Base-by-base conservation (phyloP, 768 basidiomycete genomes). In the Trametes coccinea region DNA sequence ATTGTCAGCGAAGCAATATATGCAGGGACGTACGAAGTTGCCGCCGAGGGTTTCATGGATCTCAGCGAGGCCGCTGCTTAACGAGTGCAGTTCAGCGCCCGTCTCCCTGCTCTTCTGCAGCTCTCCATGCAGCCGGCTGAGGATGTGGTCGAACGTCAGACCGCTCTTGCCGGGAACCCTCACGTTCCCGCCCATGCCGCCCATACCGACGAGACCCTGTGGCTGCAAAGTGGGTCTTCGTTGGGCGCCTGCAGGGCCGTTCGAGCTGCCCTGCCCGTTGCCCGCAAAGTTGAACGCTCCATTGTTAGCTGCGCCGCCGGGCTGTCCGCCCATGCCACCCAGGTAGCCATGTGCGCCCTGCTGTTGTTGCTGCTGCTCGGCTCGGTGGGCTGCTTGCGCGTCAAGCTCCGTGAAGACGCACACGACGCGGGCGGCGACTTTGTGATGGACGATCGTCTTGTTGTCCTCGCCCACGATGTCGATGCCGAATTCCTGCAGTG, bases 401-500 rank as follows among this genome's bases (percentile, higher is more conserved):
- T 99, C 97, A 61, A 93, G 91, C 44, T 93, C 88, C 0, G 81
- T 84, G 66, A 96, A 88, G 4, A 98, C 85, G 68, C 95, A 95
- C 55, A 92, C 83, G 39, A 95, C 94, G 31, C 93, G 90, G 4
- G 96, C 95, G 9, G 97, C 94, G 55, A 98, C 97, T 75, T 99
- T 98, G 78, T 98, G 95, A 76, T 99, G 97, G 51, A 98, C 88
- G 59, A 98, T 95, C 2, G 93, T 95, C 76, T 92, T 92, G 81
- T 95, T 97, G 79, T 99, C 97, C 70, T 99, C 97, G 64, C 93
- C 92, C 56, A 97, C 92, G 64, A 99, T 99, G 77, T 98, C 97
- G 70, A 98, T 99, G 59, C 97, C 97, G 73, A 97, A 98, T 88
- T 98, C 95, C 95, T 96, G 59, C 5, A 27, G 17, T 31, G 34